phyloP scores from a whole-genome alignment of 129 eudicot species.

The Chrysanthemum makinoi region DNA sequence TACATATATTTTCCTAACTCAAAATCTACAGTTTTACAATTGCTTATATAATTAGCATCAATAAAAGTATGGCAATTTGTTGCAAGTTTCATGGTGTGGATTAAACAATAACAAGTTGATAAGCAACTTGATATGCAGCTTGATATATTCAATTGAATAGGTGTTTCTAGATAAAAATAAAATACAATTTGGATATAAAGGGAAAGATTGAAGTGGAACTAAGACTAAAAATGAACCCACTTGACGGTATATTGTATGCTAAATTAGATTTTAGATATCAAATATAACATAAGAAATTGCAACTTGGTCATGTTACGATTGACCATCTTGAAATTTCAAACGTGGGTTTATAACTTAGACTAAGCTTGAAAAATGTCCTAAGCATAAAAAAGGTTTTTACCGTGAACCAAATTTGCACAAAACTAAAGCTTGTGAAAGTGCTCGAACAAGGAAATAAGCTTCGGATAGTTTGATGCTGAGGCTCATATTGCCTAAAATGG shows the following conservation, averaged over 20 bases:
- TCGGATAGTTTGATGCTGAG: no score
- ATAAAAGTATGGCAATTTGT: neutral
- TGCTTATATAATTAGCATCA: neutral
- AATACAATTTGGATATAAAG: neutral
- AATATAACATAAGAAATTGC: conserved; percentile 1
- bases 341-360: neutral
- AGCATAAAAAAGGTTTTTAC: no score
- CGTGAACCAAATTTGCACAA: no score
- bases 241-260: neutral
- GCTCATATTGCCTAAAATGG: no score
- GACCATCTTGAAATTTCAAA: neutral
- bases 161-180: neutral
- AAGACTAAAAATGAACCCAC: neutral
- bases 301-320: neutral
- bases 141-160: neutral
- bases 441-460: no score
- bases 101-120: neutral
- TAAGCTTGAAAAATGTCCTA: no score
- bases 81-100: neutral
- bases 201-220: neutral
- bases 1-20: no score
- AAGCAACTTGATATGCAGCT: neutral
- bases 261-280: neutral
- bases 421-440: no score
- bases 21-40: neutral